Evolutionary conservation across 345 rosid species (phyloP).

Genomic region (Raphanus sativus): DNA sequence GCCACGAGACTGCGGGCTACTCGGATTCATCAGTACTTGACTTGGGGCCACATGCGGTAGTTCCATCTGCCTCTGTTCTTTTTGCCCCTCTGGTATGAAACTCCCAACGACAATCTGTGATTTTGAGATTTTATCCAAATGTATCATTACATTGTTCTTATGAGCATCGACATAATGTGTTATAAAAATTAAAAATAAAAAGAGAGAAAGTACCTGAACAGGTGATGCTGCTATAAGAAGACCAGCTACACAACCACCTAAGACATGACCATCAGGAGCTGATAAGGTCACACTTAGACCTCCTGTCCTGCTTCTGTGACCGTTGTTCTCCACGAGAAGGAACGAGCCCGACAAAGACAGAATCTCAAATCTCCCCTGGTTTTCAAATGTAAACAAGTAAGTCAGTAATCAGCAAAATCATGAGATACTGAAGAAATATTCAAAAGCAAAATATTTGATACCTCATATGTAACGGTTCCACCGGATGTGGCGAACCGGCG

Average conservation of each 20-base stretch:
- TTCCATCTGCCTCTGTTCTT: constrained; percentile 50
- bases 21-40: constrained; percentile 30
- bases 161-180: background rate
- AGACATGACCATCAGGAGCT: constrained; percentile 72
- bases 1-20: constrained; percentile 63
- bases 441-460: constrained; percentile 20
- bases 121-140: background rate
- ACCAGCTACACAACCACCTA: constrained; percentile 93
- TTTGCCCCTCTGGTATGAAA: constrained; percentile 53
- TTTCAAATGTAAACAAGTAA: background rate
- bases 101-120: constrained; percentile 68
- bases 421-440: background rate
- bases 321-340: constrained; percentile 44
- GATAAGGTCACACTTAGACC: constrained; percentile 80
- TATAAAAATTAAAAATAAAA: background rate
- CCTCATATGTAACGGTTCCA: constrained; percentile 85
- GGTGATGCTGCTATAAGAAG: constrained; percentile 84
- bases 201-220: constrained; percentile 60
- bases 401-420: background rate
- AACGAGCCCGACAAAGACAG: constrained; percentile 80
- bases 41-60: constrained; percentile 26
- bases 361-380: constrained; percentile 87
- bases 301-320: constrained; percentile 56
- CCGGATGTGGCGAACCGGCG: constrained; percentile 64
- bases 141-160: background rate